Base-by-base conservation (phyloP, 305 asterid species). In the Stenogyne calaminthoides region DNA sequence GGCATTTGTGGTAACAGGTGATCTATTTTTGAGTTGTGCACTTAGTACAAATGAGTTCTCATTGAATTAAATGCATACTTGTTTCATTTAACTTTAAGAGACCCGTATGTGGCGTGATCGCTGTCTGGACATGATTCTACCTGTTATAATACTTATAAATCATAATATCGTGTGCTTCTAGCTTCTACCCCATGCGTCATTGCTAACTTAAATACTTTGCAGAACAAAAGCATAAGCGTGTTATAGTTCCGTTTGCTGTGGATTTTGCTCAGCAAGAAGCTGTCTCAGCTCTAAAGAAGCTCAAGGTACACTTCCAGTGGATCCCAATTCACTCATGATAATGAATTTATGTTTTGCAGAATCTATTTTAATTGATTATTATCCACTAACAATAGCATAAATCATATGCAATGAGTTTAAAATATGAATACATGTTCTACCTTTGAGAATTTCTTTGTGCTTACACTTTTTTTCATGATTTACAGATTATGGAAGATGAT, bases 261-360 rank as follows among this genome's bases (percentile, higher is more conserved):
- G 98, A 93, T 89, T 78, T 85, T 68, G 80, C 89, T 80, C 98
- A 93, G 80, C 85, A 86, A 75, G 96, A 91, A 87, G 96, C 98
- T 84, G 63, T 91, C 60, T 69, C 59, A 27, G 64, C 85, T 67
- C 77, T 93, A 69, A 87, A 87, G 88, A 87, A 88, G 81, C 91
- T 93, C 86, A 85, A 93, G 95, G 98, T 93, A 84, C 51, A 75
- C 32, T 75, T 78, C 73, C 74, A 44, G 67, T 67, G 59, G 46
- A 66, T 78, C 32, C 14, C 10, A 44, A 42, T 10, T 42, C 14
- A 59, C 20, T n/a, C 47, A 11, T 66, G 16, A 68, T 60, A 54
- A 56, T 57, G 44, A 65, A 19, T 22, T n/a, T 29, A 8, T 64
- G 10, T 47, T 46, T 27, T 71, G 3, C 16, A 20, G 61, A 58